phyloP scores from a whole-genome alignment of 495 filamentous ascomycete genomes.

The Tuber magnatum region DNA sequence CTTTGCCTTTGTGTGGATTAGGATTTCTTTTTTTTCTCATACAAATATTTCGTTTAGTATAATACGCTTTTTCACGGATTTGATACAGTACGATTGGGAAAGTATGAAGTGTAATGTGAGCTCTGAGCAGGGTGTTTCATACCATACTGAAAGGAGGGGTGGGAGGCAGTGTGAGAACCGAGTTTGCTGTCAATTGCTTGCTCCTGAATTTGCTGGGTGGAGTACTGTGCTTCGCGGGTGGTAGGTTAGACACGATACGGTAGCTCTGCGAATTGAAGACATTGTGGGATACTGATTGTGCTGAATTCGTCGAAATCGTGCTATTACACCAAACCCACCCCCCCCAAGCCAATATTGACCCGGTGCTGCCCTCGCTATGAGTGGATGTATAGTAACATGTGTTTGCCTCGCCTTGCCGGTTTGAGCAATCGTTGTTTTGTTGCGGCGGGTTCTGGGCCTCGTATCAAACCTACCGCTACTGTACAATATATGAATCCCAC shows the following conservation, averaged over 20 bases:
- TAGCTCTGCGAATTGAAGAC: not conserved
- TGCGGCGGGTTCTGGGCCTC: no score
- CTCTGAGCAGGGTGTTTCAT: not conserved
- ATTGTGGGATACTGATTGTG: not conserved
- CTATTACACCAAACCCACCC: no score
- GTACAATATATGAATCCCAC: no score
- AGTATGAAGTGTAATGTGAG: slow-evolving; percentile 11
- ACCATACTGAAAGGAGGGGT: not conserved
- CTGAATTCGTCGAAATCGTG: no score
- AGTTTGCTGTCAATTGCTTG: not conserved
- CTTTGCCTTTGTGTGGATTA: slow-evolving; percentile 3
- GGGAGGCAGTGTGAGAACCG: not conserved
- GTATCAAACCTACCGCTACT: no score
- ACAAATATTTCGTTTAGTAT: not conserved
- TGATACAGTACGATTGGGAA: not conserved
- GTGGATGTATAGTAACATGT: no score
- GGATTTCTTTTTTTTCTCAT: slow-evolving; percentile 3
- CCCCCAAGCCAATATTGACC: no score
- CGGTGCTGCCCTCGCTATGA: no score
- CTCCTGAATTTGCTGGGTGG: not conserved
- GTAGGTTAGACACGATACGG: not conserved
- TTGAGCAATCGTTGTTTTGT: no score
- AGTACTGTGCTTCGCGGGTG: not conserved
- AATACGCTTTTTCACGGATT: not conserved
- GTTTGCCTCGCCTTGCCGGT: no score